Evolutionary conservation across 345 rosid species (phyloP).

Genomic region (Stellera chamaejasme): DNA sequence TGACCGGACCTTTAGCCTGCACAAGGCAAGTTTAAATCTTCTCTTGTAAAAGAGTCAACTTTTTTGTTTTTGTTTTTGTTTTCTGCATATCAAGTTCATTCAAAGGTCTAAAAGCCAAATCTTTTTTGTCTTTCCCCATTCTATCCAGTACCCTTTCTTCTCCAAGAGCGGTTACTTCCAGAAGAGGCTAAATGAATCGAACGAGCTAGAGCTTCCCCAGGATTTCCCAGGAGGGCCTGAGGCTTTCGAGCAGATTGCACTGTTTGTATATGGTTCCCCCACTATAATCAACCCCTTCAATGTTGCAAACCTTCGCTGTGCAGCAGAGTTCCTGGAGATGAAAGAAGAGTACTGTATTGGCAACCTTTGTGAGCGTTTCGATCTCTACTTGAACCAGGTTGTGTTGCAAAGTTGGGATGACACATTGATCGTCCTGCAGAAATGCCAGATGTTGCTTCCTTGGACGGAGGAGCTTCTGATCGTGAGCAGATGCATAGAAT

Average conservation of each 20-base stretch:
- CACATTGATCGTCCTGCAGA: constrained; percentile 58
- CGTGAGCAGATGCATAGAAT: constrained; percentile 72
- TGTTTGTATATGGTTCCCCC: constrained; percentile 64
- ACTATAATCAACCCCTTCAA: constrained; percentile 59
- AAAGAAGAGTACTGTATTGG: constrained; percentile 46
- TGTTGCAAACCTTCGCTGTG: constrained; percentile 59
- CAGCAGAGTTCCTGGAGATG: constrained; percentile 74
- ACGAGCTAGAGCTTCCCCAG: constrained; percentile 43
- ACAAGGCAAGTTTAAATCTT: constrained; percentile 31
- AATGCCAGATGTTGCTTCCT: constrained; percentile 47
- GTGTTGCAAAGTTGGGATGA: constrained; percentile 77
- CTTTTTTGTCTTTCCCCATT: constrained; percentile 5
- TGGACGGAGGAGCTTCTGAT: constrained; percentile 57
- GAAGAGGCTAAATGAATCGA: constrained; percentile 31
- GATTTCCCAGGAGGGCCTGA: constrained; percentile 78
- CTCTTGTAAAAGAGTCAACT: neutral
- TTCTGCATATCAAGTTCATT: neutral
- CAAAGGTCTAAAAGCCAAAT: neutral
- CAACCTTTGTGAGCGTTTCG: constrained; percentile 65
- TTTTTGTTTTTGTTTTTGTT: neutral
- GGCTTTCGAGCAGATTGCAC: constrained; percentile 56
- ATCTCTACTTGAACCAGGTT: constrained; percentile 72
- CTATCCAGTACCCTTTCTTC: constrained; percentile 45
- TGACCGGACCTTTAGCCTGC: constrained; percentile 42
- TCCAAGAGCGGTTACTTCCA: constrained; percentile 69